Evolutionary conservation across 495 filamentous ascomycete species (phyloP), one percentile per base, ranked within the genome.

Genomic region (Aspergillus nanangensis): DNA sequence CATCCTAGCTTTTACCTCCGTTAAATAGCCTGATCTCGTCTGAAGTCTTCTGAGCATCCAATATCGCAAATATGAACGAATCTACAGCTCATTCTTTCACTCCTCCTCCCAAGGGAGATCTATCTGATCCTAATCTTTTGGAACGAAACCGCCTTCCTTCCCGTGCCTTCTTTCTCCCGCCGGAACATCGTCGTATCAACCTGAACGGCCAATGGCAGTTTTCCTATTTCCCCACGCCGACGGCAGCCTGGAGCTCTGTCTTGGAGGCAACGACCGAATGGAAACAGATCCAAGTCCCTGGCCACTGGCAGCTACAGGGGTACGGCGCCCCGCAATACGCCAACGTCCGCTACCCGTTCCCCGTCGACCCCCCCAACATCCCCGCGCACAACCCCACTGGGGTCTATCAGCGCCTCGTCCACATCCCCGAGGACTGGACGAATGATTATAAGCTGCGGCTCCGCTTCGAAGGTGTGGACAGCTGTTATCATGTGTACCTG

Each of bases 231-330:
- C 41, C 53, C 3, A 74, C 62, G n/a, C 78, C n/a, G n/a, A n/a
- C n/a, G n/a, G n/a, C 79, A 1, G 63, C 70, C n/a, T 61, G 74
- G 19, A 75, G 72, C 8, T 72, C 74, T 0, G 61, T 65, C 17
- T 78, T 51, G 62, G 18, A 45, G 2, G 44, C 50, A 3, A 48
- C 44, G 20, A 58, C 57, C 11, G 47, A 29, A 45, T 81, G 79
- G 75, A 62, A 62, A 22, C 59, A 69, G 33, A 70, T 83, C 41
- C 42, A 67, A 29, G 82, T 85, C 9, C 82, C 81, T 0, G 76
- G 79, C n/a, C 79, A 80, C 74, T 86, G 82, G 82, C 82, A 85
- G 49, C 61, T 80, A 10, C 78, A 84, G 45, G 80, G 79, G 20
- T 77, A 79, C 44, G 78, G 77, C 2, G 72, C 71, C 8, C 78